phyloP scores from a whole-genome alignment of 495 filamentous ascomycete genomes.

The Beverwykella pulmonaria region DNA sequence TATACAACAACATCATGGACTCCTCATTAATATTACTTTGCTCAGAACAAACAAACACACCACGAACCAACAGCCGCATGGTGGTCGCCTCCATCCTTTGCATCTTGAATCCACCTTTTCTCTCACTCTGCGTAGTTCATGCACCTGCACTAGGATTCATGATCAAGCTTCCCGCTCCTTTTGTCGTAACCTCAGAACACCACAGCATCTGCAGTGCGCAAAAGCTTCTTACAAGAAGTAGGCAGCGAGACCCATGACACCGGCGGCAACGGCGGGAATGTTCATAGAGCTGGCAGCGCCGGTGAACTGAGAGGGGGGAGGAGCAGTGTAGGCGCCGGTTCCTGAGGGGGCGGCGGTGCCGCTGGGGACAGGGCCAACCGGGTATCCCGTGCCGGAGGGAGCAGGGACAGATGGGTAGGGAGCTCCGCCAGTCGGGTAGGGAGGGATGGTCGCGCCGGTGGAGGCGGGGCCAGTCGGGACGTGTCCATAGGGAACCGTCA shows the following conservation, averaged over 20 bases:
- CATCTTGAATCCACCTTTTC: too few species aligned
- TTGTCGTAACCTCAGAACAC: background rate
- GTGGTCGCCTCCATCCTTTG: background rate
- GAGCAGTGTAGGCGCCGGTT: slow-evolving; percentile 14
- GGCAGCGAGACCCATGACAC: slow-evolving; percentile 20
- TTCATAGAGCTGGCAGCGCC: slow-evolving; percentile 17
- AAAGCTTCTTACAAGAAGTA: slow-evolving; percentile 25
- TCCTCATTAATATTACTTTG: slow-evolving; percentile 19
- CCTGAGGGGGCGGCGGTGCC: slow-evolving; percentile 21
- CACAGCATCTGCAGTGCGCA: background rate
- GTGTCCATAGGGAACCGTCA: slow-evolving; percentile 13
- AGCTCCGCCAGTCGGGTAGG: slow-evolving; percentile 9
- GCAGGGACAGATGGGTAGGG: slow-evolving; percentile 6
- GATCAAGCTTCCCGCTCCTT: background rate
- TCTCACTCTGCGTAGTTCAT: too few species aligned
- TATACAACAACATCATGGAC: slow-evolving; percentile 22
- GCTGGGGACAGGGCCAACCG: slow-evolving; percentile 2
- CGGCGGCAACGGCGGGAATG: slow-evolving; percentile 12
- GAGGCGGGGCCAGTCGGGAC: slow-evolving; percentile 15
- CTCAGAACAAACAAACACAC: slow-evolving; percentile 2
- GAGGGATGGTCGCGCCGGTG: slow-evolving; percentile 13
- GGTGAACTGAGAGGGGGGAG: slow-evolving; percentile 27
- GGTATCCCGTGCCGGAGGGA: slow-evolving; percentile 10
- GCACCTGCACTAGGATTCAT: background rate
- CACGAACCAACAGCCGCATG: background rate